Evolutionary conservation across 1,284 basidiomycete genomes (phyloP), one percentile per base, ranked within the genome.

Genomic region (Apiotrichum veenhuisii): DNA sequence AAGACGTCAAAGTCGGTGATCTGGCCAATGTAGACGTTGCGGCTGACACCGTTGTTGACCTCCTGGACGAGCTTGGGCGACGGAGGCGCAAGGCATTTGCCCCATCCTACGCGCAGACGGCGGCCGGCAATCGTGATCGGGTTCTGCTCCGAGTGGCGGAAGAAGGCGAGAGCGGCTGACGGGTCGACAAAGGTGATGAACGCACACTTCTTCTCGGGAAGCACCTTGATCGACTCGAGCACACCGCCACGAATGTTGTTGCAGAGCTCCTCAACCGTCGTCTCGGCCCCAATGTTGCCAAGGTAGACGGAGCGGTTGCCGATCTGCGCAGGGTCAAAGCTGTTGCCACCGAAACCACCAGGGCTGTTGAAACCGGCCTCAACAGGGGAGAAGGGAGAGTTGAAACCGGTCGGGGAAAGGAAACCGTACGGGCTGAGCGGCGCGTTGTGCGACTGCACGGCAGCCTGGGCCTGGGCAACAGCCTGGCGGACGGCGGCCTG

Each of bases 1-100:
- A 89, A 93, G 27, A 83, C 79, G 62, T 93, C 91, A 71, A 92
- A 93, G 79, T 96, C 92, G 68, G 92, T 89, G 54, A 96, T 86
- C 69, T 88, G 88, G 26, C 92, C 92, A 57, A 96, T 86, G 76
- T 96, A 97, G 54, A 97, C 92, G 72, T 96, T 97, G 54, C 93
- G 83, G 20, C 90, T 95, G 2, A 92, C 91, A 25, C 93, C 93
- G 1, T 85, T 83, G 75, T 94, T 89, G 11, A 97, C 89, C 56
- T 93, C 83, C 42, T 89, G 89, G 46, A 93, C 81, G 3, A 73
- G 57, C 12, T 86, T 84, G 26, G 91, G 88, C 26, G 87, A 83
- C 22, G 94, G 81, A 26, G 91, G 87, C 3, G 91, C 89, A 27
- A 88, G 85, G 71, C 89, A 88, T 82, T 92, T 93, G 62, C 92